A percentile compares a stretch with the other conserved stretches of the same genome.
Conservation (phyloP, 441 rosid genomes). For the Adansonia rubrostipa region DNA sequence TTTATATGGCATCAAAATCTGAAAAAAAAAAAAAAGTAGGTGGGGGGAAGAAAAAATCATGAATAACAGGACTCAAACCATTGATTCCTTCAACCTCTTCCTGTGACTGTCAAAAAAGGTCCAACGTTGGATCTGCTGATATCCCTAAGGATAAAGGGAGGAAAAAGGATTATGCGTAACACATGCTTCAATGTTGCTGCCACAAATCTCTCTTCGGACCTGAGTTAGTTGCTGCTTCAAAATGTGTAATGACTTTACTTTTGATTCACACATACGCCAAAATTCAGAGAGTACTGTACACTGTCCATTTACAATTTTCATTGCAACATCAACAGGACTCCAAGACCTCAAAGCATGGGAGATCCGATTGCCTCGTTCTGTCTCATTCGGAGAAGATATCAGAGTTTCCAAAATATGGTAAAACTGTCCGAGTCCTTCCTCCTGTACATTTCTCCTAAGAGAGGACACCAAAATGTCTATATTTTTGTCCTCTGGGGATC, state of each 20-base stretch:
- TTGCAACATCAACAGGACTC: constrained; percentile 61
- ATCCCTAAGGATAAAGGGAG: neutral
- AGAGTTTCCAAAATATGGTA: constrained; percentile 55
- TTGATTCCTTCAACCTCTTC: constrained; percentile 1
- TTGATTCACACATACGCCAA: constrained; percentile 67
- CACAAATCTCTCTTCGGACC: constrained; percentile 35
- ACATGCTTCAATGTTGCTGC: constrained; percentile 4
- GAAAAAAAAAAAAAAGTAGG: neutral
- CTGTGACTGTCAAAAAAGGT: no score
- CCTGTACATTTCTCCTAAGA: constrained; percentile 44
- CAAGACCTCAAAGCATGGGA: constrained; percentile 63
- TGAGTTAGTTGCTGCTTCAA: constrained; percentile 67
- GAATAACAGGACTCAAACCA: neutral
- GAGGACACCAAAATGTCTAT: constrained; percentile 55
- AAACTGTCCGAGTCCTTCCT: constrained; percentile 75
- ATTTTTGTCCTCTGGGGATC: constrained; percentile 58
- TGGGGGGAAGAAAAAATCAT: constrained; percentile 14
- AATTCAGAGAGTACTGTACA: constrained; percentile 49
- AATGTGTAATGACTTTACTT: constrained; percentile 54
- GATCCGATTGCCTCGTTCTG: constrained; percentile 62
- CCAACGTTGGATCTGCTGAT: neutral
- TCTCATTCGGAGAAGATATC: constrained; percentile 46
- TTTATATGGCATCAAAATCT: constrained; percentile 22
- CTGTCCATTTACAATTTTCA: constrained; percentile 60
- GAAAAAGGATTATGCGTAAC: neutral